A percentile compares a stretch with the other conserved stretches of the same genome.
Evolutionary conservation across 2,329 filamentous ascomycete species (phyloP).

Genomic region (Diaporthe citri): DNA sequence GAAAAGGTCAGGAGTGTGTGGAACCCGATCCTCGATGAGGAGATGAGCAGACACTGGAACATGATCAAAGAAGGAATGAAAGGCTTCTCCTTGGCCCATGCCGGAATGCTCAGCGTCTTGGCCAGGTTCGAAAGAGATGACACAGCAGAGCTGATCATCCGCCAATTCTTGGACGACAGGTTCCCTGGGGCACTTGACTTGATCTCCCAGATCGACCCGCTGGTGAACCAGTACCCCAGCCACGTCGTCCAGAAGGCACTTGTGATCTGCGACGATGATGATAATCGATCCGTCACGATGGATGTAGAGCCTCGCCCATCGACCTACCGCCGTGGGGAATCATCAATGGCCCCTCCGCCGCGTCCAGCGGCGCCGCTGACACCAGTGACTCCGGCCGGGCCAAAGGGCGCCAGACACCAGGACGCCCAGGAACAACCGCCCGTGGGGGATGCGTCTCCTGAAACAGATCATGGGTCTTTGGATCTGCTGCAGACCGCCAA

Average conservation of each 20-base stretch:
- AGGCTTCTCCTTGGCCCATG: not conserved
- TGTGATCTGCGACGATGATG: not conserved
- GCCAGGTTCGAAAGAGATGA: constrained; percentile 8
- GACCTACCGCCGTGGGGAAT: no score
- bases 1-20: not conserved
- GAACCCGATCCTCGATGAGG: not conserved
- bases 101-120: not conserved
- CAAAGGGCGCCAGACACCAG: not conserved
- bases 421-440: no score
- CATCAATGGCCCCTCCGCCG: constrained; percentile 19
- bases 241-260: no score
- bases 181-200: not conserved
- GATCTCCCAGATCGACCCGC: not conserved
- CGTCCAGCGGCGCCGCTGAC: not conserved
- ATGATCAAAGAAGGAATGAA: constrained; percentile 23
- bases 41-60: constrained; percentile 4
- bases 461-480: not conserved
- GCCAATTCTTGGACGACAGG: not conserved
- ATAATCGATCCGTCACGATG: constrained; percentile 24
- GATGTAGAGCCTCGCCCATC: constrained; percentile 1
- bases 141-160: constrained; percentile 10
- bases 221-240: not conserved
- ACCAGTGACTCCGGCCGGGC: not conserved
- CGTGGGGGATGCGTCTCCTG: no score
- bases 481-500: not conserved